Percentiles rank a stretch among this genome's conserved stretches.
Evolutionary conservation across 129 eudicot genomes (phyloP).

Genomic region (Pittosporum tobira): DNA sequence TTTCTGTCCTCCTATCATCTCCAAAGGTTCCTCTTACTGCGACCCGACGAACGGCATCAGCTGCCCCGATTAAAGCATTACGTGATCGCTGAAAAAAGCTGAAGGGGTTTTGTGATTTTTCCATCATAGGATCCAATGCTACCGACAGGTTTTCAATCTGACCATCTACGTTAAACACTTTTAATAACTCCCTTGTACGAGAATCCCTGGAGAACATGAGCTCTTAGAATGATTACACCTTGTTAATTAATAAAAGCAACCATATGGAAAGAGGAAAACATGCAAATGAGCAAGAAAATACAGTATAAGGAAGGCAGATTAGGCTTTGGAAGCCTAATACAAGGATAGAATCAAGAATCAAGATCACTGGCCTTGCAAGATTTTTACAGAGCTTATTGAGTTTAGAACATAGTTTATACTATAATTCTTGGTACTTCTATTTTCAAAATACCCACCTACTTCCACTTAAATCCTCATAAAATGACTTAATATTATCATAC

Average conservation of each 20-base stretch:
- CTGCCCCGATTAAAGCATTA: conserved; percentile 92
- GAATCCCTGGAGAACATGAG: conserved; percentile 67
- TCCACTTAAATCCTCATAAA: no score
- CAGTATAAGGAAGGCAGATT: not conserved
- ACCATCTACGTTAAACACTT: conserved; percentile 81
- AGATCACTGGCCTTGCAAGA: no score
- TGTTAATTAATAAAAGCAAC: not conserved
- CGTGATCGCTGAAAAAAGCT: conserved; percentile 93
- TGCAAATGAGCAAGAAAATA: not conserved
- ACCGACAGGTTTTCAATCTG: conserved; percentile 63
- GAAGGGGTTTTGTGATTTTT: conserved; percentile 53
- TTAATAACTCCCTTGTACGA: conserved; percentile 70
- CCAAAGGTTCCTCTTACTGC: conserved; percentile 76
- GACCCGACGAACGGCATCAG: conserved; percentile 95
- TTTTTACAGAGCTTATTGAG: no score
- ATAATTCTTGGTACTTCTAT: no score
- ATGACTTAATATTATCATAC: no score
- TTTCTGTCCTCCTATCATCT: conserved; percentile 79
- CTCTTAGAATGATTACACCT: conserved; percentile 4
- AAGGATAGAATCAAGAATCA: no score
- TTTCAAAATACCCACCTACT: no score
- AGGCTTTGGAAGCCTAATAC: not conserved
- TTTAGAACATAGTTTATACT: no score
- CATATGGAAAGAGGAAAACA: not conserved
- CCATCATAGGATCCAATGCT: conserved; percentile 44